Evolutionary conservation across 139 green algal species (phyloP), one percentile per base, ranked within the genome.

Genomic region (Haematococcus sp.): DNA sequence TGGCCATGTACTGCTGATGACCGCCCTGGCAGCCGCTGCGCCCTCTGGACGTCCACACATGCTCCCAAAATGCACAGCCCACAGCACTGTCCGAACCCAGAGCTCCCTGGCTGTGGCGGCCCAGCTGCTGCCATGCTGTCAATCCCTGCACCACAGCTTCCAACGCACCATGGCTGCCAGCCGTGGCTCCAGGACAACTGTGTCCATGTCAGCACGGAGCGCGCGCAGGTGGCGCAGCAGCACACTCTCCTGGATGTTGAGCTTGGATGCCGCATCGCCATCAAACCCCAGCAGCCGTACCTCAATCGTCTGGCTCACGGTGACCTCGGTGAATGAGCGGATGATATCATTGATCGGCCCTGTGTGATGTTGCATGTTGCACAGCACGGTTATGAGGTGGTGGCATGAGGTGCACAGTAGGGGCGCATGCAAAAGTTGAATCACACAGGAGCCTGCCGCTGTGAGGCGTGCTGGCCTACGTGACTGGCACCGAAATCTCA

Each of bases 261-360:
- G 27, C 16, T 35, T 19, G 11, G 25, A 27, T 22, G 16, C 34
- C 20, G 20, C 27, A 34, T 34, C 11, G n/a, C 58, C 58, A 15
- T 65, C 58, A 65, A 65, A 65, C 20, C 58, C 58, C 58, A 65
- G 20, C 25, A 65, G 25, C 58, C 25, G 25, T 4, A 65, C 58
- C 25, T 65, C 25, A 11, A 65, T n/a, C 4, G 25, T 34, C 11
- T 34, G 11, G 4, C 11, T 16, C n/a, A 65, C 58, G 4, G 58
- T n/a, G 11, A 65, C 28, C 20, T n/a, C 58, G 4, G 28, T 23
- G n/a, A 65, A 4, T 19, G 11, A 4, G 4, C 27, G 25, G 58
- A 65, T 65, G 4, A 27, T 35, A 4, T 65, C 58, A 4, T 34
- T 35, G 58, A 65, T 65, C 11, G 40, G 40, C 40, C 40, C 40